Evolutionary conservation across 441 rosid genomes (phyloP).

Genomic region (Melastoma candidum): DNA sequence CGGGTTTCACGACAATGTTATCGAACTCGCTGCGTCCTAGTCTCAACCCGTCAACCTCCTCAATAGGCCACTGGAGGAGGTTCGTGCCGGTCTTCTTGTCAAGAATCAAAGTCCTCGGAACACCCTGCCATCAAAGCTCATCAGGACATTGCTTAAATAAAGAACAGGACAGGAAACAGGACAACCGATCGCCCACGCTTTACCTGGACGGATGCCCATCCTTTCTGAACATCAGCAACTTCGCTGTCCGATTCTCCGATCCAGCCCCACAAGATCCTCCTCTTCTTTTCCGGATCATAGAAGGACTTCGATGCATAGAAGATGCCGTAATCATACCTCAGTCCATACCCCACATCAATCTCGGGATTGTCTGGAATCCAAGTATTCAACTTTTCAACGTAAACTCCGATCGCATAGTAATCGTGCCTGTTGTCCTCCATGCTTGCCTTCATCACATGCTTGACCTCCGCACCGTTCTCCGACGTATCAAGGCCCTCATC

Average conservation of each 20-base stretch:
- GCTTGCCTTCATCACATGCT: constrained; percentile 76
- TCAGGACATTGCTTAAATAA: background rate
- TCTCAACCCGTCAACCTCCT: constrained; percentile 70
- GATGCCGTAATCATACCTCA: constrained; percentile 77
- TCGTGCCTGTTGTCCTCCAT: constrained; percentile 71
- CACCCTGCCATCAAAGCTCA: constrained; percentile 24
- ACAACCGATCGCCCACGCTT: background rate
- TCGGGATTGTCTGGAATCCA: constrained; percentile 67
- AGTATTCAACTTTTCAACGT: constrained; percentile 35
- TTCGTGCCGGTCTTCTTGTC: constrained; percentile 64
- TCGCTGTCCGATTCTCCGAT: constrained; percentile 79
- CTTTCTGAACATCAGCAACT: constrained; percentile 65
- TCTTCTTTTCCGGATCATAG: constrained; percentile 50
- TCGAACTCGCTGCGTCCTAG: constrained; percentile 34
- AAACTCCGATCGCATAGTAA: constrained; percentile 81
- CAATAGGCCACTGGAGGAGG: constrained; percentile 85
- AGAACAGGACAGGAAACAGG: background rate
- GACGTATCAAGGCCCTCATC: constrained; percentile 72
- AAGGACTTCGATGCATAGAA: constrained; percentile 93
- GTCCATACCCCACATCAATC: constrained; percentile 76
- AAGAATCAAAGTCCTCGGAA: constrained; percentile 66
- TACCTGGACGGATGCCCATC: constrained; percentile 98
- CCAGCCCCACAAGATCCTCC: constrained; percentile 94
- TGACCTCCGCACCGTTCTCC: constrained; percentile 45
- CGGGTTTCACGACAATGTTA: constrained; percentile 37